These are phyloP conservation scores for Trichoderma pleuroti DNA, from an alignment of 2,329 filamentous ascomycete genomes.

Conservation along the genomic window DNA sequence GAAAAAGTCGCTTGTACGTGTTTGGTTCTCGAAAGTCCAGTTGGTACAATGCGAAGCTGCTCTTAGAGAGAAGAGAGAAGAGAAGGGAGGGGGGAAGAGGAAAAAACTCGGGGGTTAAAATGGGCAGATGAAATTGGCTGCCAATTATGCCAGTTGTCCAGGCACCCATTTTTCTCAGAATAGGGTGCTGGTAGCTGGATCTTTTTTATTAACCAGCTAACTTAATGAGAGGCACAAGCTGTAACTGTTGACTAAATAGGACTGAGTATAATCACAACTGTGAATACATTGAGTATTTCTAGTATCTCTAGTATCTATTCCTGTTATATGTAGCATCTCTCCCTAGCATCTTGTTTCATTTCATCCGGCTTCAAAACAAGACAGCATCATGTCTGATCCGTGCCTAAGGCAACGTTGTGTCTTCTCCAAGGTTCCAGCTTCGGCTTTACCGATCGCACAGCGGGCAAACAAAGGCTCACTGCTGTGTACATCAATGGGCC, in stretches of 20 bases:
- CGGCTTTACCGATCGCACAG: neutral
- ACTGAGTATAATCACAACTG: neutral
- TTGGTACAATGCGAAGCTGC: neutral
- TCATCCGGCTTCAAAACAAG: neutral
- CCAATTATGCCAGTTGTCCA: neutral
- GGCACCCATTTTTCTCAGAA: neutral
- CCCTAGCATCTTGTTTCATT: too few species aligned
- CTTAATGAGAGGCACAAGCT: neutral
- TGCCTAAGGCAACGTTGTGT: too few species aligned
- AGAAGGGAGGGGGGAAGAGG: neutral
- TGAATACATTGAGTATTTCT: neutral
- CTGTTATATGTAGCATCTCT: too few species aligned
- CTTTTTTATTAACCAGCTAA: neutral
- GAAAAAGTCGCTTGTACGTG: neutral
- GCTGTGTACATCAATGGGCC: neutral
- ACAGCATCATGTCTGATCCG: neutral
- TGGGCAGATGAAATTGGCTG: neutral
- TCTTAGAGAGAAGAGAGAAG: neutral
- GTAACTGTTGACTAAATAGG: neutral
- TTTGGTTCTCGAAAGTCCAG: neutral
- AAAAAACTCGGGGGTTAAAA: neutral
- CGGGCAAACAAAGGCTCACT: neutral
- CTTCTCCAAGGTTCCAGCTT: too few species aligned
- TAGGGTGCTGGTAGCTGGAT: neutral
- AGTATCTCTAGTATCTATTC: too few species aligned